Evolutionary conservation across 2,329 filamentous ascomycete genomes (phyloP).

Genomic region (Macrophomina phaseolina): DNA sequence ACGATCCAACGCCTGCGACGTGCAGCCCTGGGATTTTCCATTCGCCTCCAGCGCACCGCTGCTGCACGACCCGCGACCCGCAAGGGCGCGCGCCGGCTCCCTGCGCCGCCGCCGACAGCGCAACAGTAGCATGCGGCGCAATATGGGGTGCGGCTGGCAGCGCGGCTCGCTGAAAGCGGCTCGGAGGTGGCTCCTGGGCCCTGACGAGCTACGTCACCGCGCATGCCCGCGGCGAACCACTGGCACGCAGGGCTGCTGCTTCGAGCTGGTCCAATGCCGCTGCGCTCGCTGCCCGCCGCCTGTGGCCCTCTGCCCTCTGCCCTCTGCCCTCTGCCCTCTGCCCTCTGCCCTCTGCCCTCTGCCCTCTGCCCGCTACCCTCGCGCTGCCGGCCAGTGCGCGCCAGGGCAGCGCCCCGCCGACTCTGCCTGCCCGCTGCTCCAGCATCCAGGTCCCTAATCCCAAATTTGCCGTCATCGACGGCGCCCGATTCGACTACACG

Average conservation of each 20-base stretch:
- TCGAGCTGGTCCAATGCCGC: background rate
- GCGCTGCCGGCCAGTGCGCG: conserved; percentile 7
- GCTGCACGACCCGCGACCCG: background rate
- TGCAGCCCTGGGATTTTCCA: background rate
- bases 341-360: background rate
- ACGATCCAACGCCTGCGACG: conserved; percentile 6
- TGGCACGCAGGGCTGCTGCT: background rate
- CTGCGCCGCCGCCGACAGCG: background rate
- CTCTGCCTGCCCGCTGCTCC: conserved; percentile 6
- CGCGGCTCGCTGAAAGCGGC: background rate
- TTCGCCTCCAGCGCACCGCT: conserved; percentile 5
- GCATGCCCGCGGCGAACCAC: conserved; percentile 3
- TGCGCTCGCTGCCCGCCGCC: background rate
- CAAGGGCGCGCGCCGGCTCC: conserved; percentile 14
- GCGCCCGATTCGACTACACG: conserved; percentile 16
- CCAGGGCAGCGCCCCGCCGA: background rate
- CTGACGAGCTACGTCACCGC: conserved; percentile 9
- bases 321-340: conserved; percentile 7
- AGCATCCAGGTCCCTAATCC: conserved; percentile 6
- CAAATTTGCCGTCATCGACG: conserved; percentile 22
- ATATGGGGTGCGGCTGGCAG: background rate
- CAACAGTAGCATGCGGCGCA: no score
- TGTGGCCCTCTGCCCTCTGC: background rate
- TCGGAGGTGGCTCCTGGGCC: conserved; percentile 12
- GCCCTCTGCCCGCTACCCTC: conserved; percentile 4